Evolutionary conservation across 176 grass and related monocot species (phyloP).

Genomic region (Panicum miliaceum): DNA sequence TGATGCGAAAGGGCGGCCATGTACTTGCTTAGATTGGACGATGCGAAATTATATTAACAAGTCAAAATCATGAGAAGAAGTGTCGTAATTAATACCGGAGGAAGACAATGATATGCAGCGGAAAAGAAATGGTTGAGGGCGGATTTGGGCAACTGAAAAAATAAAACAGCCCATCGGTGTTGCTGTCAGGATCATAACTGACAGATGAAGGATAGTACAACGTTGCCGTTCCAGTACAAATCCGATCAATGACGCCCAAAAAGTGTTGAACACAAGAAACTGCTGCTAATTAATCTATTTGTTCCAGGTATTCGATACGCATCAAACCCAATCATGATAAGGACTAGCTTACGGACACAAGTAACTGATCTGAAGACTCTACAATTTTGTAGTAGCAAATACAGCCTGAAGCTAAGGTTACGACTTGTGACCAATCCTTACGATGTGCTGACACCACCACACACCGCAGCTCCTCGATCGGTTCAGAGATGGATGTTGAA

Average conservation of each 20-base stretch:
- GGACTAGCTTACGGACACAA: conserved; percentile 51
- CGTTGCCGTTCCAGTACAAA: conserved; percentile 50
- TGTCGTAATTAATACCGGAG: conserved; percentile 32
- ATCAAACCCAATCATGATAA: conserved; percentile 52
- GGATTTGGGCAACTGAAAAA: conserved; percentile 40
- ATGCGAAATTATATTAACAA: conserved; percentile 40
- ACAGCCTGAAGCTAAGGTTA: conserved; percentile 18
- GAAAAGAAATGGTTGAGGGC: conserved; percentile 36
- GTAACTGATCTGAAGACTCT: conserved; percentile 37
- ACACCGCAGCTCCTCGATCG: not conserved
- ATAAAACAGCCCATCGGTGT: conserved; percentile 15
- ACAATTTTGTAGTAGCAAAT: conserved; percentile 28
- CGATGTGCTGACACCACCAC: conserved; percentile 34
- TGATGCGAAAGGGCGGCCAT: conserved; percentile 16
- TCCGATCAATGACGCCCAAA: conserved; percentile 1
- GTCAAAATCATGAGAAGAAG: conserved; percentile 33
- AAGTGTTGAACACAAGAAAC: conserved; percentile 36
- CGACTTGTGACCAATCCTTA: conserved; percentile 42
- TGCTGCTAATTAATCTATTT: not conserved
- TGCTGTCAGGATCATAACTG: conserved; percentile 49
- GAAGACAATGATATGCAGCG: conserved; percentile 38
- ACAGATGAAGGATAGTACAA: conserved; percentile 42
- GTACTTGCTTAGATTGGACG: conserved; percentile 43
- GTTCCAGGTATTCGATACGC: conserved; percentile 26
- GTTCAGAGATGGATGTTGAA: conserved; percentile 13